These are phyloP conservation scores for Parathielavia appendiculata DNA, from an alignment of 495 filamentous ascomycete species.

Conservation along the genomic window DNA sequence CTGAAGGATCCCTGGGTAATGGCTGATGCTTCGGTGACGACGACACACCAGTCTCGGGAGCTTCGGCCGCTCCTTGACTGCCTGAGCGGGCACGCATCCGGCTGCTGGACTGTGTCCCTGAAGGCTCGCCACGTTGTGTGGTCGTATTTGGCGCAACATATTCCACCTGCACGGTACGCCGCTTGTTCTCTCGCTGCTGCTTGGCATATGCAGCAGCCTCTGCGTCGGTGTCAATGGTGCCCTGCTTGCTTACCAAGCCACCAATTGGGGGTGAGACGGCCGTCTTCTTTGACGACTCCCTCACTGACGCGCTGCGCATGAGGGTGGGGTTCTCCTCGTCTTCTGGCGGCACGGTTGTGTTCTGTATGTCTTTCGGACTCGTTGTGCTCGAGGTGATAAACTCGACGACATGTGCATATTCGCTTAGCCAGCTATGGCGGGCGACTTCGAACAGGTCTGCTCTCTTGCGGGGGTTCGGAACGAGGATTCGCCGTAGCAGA, in stretches of 20 bases:
- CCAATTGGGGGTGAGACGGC: conserved; percentile 53
- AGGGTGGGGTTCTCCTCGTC: conserved; percentile 63
- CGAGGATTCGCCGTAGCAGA: conserved; percentile 83
- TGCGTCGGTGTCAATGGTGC: conserved; percentile 66
- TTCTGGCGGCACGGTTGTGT: conserved; percentile 66
- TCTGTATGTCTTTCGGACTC: conserved; percentile 76
- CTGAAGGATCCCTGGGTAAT: conserved; percentile 47
- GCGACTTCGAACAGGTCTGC: conserved; percentile 97
- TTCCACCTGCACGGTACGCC: conserved; percentile 93
- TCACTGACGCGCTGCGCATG: conserved; percentile 81
- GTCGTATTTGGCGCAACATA: conserved; percentile 90
- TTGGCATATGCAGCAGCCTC: conserved; percentile 41
- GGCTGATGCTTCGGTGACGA: conserved; percentile 48
- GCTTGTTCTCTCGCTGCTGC: conserved; percentile 79
- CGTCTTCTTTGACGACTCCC: conserved; percentile 74
- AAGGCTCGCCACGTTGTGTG: conserved; percentile 55
- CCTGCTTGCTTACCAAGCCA: conserved; percentile 68
- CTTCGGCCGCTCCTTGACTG: conserved; percentile 46
- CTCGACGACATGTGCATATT: conserved; percentile 89
- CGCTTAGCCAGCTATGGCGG: conserved; percentile 95
- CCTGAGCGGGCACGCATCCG: conserved; percentile 50
- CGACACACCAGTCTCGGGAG: conserved; percentile 23
- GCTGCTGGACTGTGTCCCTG: conserved; percentile 29
- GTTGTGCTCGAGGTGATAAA: conserved; percentile 95
- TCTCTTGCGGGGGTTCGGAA: conserved; percentile 91